Evolutionary conservation across 495 filamentous ascomycete genomes (phyloP).

Genomic region (Penicillium steckii): DNA sequence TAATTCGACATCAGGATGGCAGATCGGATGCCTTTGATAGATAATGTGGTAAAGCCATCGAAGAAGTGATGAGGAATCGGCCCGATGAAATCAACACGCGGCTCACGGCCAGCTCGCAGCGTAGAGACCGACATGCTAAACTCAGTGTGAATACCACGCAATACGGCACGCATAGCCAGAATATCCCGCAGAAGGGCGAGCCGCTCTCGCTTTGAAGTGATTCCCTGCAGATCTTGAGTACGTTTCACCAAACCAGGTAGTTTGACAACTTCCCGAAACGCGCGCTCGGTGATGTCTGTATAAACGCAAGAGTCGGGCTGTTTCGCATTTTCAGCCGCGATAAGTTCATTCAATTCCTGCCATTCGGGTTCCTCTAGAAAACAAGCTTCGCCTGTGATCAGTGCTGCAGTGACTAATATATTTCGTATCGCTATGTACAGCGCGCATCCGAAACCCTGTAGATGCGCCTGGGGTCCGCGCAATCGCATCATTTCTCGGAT

Average conservation of each 20-base stretch:
- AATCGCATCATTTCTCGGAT: constrained; percentile 32
- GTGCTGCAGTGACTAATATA: constrained; percentile 28
- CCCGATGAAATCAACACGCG: constrained; percentile 21
- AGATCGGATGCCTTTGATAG: constrained; percentile 24
- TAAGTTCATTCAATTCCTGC: constrained; percentile 28
- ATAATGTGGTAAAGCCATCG: constrained; percentile 24
- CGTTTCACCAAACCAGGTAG: constrained; percentile 29
- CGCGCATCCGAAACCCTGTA: constrained; percentile 30
- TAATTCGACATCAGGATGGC: constrained; percentile 27
- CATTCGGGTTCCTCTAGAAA: constrained; percentile 36
- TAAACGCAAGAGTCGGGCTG: constrained; percentile 29
- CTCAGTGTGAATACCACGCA: constrained; percentile 29
- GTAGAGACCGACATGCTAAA: constrained; percentile 26
- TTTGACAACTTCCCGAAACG: constrained; percentile 25
- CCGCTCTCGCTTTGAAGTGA: constrained; percentile 4
- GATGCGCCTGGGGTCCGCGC: constrained; percentile 31
- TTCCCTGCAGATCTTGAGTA: constrained; percentile 12
- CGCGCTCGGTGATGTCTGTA: constrained; percentile 30
- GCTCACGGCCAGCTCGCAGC: constrained; percentile 20
- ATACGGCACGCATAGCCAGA: constrained; percentile 21
- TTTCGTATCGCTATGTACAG: constrained; percentile 35
- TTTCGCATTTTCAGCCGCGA: constrained; percentile 30
- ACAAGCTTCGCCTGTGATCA: constrained; percentile 27
- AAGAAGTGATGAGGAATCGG: constrained; percentile 28
- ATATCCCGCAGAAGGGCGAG: constrained; percentile 16